Base-by-base conservation (phyloP, 306 rosid species). In the Ziziphus jujuba region DNA sequence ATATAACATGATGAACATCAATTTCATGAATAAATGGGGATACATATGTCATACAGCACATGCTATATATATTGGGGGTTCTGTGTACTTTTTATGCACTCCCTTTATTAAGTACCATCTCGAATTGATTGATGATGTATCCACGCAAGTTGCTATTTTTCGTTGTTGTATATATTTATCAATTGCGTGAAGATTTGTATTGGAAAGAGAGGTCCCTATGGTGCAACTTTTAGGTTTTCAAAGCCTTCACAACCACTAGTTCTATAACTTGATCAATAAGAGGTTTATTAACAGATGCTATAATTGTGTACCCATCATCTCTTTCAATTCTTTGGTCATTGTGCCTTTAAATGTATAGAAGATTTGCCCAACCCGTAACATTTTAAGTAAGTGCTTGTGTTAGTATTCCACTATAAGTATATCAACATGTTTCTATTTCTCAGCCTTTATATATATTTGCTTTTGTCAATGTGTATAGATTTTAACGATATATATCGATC, bases 171-270 rank as follows among this genome's bases (percentile, higher is more conserved):
- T 22, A 55, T 40, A 36, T 40, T 16, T 38, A 71, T 71, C 65
- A 53, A 67, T 84, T 85, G 82, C 88, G 90, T 78, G 85, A 80
- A 82, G 88, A 74, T 59, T 74, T 74, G 72, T 61, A 61, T 31
- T 68, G 76, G 74, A 84, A 80, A 80, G 47, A 65, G 81, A 78
- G 53, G 38, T 66, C 25, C 53, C 19, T 45, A 14, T 17, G 36
- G 11, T 67, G 72, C 47, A 50, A 51, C 59, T 65, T 67, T 67
- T 56, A 67, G 53, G 63, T 22, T 43, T 47, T 55, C 71, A 66
- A 53, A 66, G 44, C 38, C 69, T 40, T 63, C 22, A 19, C 50
- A 55, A 47, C 69, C 56, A 47, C 69, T 23, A 47, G 45, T 40
- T 40, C 14, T 8, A 40, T 2, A 40, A 9, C 10, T 3, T 8